A percentile compares a stretch with the other conserved stretches of the same genome.
Conservation (phyloP, 225 moss, liverwort and hornwort genomes). For the Takakia lepidozioides region DNA sequence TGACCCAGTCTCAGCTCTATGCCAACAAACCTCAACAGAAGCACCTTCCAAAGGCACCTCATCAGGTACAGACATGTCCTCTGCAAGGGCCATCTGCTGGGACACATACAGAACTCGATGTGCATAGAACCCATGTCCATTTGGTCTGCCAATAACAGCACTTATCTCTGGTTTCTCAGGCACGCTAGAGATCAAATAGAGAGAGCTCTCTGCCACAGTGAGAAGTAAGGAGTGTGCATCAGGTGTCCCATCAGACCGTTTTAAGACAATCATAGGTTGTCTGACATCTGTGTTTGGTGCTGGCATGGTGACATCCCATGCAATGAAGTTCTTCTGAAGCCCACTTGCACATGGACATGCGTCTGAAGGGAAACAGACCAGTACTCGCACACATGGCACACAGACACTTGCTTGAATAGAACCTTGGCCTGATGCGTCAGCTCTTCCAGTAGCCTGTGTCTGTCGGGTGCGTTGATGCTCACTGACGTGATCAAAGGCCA, state of each 20-base stretch:
- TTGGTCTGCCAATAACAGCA: slow-evolving; percentile 22
- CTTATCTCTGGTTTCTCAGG: slow-evolving; percentile 16
- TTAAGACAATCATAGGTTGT: slow-evolving; percentile 29
- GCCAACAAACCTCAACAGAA: slow-evolving; percentile 76
- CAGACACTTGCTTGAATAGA: slow-evolving; percentile 45
- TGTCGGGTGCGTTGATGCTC: slow-evolving; percentile 11
- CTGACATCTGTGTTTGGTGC: slow-evolving; percentile 10
- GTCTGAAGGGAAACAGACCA: slow-evolving; percentile 40
- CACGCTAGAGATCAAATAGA: slow-evolving; percentile 29
- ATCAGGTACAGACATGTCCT: slow-evolving; percentile 15
- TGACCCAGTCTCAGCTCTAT: slow-evolving; percentile 42
- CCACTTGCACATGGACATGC: slow-evolving; percentile 5
- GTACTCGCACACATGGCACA: slow-evolving; percentile 54
- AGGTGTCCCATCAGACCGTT: not conserved
- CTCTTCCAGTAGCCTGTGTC: slow-evolving; percentile 17
- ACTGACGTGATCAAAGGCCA: slow-evolving; percentile 3
- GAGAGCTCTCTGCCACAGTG: slow-evolving; percentile 28
- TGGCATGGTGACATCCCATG: slow-evolving; percentile 23
- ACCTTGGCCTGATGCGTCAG: slow-evolving; percentile 7
- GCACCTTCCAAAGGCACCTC: slow-evolving; percentile 32
- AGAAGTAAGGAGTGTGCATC: slow-evolving; percentile 29
- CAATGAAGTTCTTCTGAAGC: slow-evolving; percentile 24
- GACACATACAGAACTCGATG: slow-evolving; percentile 22
- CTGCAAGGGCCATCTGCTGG: slow-evolving; percentile 13
- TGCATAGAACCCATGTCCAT: slow-evolving; percentile 5